These are phyloP conservation scores for Alternaria ethzedia DNA, from an alignment of 2,329 filamentous ascomycete genomes.

Conservation along the genomic window DNA sequence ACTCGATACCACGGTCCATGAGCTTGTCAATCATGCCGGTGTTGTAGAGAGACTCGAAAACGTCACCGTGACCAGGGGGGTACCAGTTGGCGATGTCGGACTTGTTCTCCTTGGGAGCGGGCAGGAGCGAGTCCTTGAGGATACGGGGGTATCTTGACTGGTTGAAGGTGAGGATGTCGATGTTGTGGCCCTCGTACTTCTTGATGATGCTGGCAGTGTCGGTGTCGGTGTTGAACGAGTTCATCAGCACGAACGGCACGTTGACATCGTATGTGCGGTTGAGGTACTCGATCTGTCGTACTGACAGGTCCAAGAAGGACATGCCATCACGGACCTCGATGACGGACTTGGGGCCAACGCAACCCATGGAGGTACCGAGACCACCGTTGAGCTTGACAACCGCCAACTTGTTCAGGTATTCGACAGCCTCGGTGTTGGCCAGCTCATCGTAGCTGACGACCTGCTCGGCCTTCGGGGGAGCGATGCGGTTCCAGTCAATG, in stretches of 20 bases:
- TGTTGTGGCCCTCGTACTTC: constrained; percentile 99
- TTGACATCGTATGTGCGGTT: constrained; percentile 98
- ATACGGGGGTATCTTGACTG: constrained; percentile 98
- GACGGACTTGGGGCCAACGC: constrained; percentile 98
- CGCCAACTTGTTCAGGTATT: constrained; percentile 95
- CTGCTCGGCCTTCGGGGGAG: constrained; percentile 89
- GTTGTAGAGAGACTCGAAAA: constrained; percentile 99
- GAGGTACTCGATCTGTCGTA: constrained; percentile 98
- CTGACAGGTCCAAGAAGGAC: constrained; percentile 98
- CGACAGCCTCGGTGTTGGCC: constrained; percentile 85
- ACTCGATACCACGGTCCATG: constrained; percentile 91
- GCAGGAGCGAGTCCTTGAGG: constrained; percentile 96
- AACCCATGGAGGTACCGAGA: constrained; percentile 99
- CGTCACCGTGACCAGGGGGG: constrained; percentile 97
- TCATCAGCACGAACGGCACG: constrained; percentile 98
- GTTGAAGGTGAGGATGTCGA: constrained; percentile 99
- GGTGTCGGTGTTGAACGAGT: constrained; percentile 99
- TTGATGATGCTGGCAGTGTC: constrained; percentile 99
- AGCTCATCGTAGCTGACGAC: constrained; percentile 95
- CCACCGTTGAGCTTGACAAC: constrained; percentile 99
- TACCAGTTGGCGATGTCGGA: constrained; percentile 97
- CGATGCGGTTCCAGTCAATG: constrained; percentile 96
- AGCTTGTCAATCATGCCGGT: constrained; percentile 97
- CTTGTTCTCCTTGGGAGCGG: constrained; percentile 86
- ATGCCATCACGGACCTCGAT: constrained; percentile 99